Base-by-base conservation (phyloP, 2,329 filamentous ascomycete species). In the Aspergillus sp. region DNA sequence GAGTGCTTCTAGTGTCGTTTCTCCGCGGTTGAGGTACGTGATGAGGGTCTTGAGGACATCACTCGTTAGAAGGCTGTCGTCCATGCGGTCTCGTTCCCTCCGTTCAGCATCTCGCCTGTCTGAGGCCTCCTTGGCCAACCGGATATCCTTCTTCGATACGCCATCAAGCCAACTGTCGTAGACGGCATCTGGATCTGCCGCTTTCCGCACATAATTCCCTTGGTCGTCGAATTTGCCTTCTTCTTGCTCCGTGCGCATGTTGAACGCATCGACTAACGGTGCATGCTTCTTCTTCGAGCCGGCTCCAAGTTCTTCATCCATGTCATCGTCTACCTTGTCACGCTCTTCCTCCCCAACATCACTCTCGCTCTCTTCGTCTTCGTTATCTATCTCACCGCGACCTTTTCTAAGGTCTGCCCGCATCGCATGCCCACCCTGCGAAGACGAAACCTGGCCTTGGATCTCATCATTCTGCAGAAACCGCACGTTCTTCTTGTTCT, bases 141-240 rank as follows among this genome's bases (percentile, higher is more conserved):
- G 86, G 76, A 97, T 94, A 48, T 96, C 89, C 66, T 91, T 94
- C 65, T 94, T 96, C 55, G 85, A 93, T 19, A 96, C 73, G 0
- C 93, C 93, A 40, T 95, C 86, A 19, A 98, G 71, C 93, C 93
- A 98, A 30, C 79, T 79, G 69, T 98, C 93, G 65, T 98, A 89
- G 27, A 86, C 80, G 0, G 90, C 88, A 57, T 97, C 89, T 0
- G 88, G 88, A 58, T 98, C 93, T 6, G 73, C 79, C 0, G 90
- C 90, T 66, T 94, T 94, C 47, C 93, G 82, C 40, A 98, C 81
- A 64, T 83, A 98, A 66, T 97, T 98, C 7, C 91, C 91, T 1
- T 83, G 74, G 57, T 93, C 86, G 63, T 98, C 93, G 59, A 96
- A 98, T 7, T 82, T 79, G 1, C 93, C 93, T 57, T 97, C 91